Evolutionary conservation across 331 rosid species (phyloP).

Genomic region (Dryas integrifolia): DNA sequence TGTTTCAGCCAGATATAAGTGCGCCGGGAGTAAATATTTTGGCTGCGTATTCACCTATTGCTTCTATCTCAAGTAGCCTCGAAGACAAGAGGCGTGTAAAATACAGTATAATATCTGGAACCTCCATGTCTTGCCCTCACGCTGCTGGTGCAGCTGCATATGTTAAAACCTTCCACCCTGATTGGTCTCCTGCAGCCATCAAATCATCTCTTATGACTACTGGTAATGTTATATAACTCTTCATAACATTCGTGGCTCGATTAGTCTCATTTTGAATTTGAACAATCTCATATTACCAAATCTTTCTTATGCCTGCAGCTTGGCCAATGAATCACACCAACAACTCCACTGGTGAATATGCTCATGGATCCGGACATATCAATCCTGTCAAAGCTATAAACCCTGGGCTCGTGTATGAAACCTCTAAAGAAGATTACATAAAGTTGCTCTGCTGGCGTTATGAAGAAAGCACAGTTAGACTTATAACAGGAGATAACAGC

Average conservation of each 20-base stretch:
- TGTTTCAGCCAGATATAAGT: slow-evolving; percentile 44
- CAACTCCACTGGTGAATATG: slow-evolving; percentile 25
- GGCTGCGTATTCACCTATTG: slow-evolving; percentile 45
- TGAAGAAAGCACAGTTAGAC: not conserved
- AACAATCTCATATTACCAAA: not conserved
- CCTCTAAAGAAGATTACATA: slow-evolving; percentile 24
- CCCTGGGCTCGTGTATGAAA: slow-evolving; percentile 39
- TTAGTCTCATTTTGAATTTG: not conserved
- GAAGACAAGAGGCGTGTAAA: slow-evolving; percentile 28
- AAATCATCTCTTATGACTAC: slow-evolving; percentile 63
- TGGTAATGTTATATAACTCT: slow-evolving; percentile 3
- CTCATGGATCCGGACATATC: slow-evolving; percentile 38
- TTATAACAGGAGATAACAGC: slow-evolving; percentile 21
- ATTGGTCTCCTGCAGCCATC: slow-evolving; percentile 68
- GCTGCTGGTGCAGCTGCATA: slow-evolving; percentile 49
- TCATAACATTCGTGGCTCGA: not conserved
- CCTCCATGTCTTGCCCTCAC: slow-evolving; percentile 65
- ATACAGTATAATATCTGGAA: slow-evolving; percentile 43
- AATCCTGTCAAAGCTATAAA: slow-evolving; percentile 34
- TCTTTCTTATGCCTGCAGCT: slow-evolving; percentile 14
- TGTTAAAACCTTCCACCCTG: slow-evolving; percentile 40
- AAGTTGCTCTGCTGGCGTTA: slow-evolving; percentile 28
- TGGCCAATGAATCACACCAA: slow-evolving; percentile 1
- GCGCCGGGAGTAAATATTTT: slow-evolving; percentile 61
- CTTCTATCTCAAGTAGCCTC: not conserved